Percentiles rank a stretch among this genome's conserved stretches.
Evolutionary conservation across 306 rosid species (phyloP).

Genomic region (Glycyrrhiza uralensis): DNA sequence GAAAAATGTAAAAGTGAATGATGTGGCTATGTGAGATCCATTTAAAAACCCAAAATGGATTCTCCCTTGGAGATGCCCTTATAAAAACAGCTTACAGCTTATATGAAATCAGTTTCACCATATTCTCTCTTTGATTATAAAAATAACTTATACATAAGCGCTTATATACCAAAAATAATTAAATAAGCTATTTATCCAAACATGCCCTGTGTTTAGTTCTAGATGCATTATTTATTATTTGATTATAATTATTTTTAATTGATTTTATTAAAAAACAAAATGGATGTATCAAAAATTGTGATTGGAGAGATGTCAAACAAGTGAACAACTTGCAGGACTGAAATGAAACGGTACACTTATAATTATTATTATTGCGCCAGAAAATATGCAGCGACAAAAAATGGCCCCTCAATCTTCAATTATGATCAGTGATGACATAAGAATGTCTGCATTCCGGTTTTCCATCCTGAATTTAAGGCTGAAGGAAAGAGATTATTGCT

Average conservation of each 20-base stretch:
- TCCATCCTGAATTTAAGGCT: background rate
- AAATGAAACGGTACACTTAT: background rate
- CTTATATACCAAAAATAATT: no score
- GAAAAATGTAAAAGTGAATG: no score
- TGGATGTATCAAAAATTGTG: background rate
- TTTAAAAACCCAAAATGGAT: no score
- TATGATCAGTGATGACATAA: background rate
- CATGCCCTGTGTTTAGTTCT: background rate
- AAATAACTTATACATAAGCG: no score
- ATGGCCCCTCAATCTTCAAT: slow-evolving; percentile 23
- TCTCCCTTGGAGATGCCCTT: no score
- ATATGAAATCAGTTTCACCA: no score
- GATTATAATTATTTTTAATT: no score
- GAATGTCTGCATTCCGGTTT: slow-evolving; percentile 21
- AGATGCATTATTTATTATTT: background rate
- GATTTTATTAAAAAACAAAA: no score
- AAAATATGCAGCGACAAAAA: slow-evolving; percentile 28
- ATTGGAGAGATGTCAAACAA: background rate
- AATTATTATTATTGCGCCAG: background rate
- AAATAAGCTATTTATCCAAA: no score
- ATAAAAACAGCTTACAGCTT: no score
- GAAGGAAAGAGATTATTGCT: background rate
- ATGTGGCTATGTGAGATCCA: no score
- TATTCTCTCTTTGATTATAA: no score
- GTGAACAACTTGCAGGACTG: background rate